Evolutionary conservation across 345 rosid species (phyloP).

Genomic region (Populus davidiana): DNA sequence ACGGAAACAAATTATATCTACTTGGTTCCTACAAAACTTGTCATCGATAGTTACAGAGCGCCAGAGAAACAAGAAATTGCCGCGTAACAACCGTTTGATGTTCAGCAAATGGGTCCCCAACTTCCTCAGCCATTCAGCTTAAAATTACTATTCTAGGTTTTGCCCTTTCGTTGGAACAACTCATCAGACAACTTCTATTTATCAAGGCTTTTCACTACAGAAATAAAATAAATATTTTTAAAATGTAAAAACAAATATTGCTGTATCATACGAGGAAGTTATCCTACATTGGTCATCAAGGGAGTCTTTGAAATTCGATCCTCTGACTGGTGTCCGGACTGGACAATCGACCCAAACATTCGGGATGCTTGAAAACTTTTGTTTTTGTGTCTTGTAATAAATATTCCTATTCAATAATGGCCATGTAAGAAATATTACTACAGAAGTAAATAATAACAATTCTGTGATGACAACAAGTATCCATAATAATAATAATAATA

Average conservation of each 20-base stretch:
- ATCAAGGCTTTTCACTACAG: too few species aligned
- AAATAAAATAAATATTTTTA: too few species aligned
- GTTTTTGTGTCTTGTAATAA: not conserved
- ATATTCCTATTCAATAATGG: not conserved
- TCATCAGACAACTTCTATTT: too few species aligned
- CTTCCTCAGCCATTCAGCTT: not conserved
- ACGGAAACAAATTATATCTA: too few species aligned
- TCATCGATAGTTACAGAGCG: slow-evolving; percentile 75
- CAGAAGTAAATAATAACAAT: too few species aligned
- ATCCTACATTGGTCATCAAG: not conserved
- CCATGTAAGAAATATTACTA: too few species aligned
- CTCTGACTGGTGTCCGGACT: too few species aligned
- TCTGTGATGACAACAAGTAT: too few species aligned
- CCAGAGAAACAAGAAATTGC: slow-evolving; percentile 70
- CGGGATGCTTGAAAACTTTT: not conserved
- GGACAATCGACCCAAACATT: not conserved
- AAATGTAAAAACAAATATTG: too few species aligned
- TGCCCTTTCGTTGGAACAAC: not conserved
- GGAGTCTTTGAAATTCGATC: not conserved
- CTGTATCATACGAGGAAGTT: not conserved
- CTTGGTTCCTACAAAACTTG: slow-evolving; percentile 9
- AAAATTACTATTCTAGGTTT: not conserved
- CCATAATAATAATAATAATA: too few species aligned
- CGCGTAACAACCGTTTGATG: not conserved
- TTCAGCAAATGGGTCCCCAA: not conserved